Conservation (phyloP, 129 eudicot species). For the Flaveria sonorensis region DNA sequence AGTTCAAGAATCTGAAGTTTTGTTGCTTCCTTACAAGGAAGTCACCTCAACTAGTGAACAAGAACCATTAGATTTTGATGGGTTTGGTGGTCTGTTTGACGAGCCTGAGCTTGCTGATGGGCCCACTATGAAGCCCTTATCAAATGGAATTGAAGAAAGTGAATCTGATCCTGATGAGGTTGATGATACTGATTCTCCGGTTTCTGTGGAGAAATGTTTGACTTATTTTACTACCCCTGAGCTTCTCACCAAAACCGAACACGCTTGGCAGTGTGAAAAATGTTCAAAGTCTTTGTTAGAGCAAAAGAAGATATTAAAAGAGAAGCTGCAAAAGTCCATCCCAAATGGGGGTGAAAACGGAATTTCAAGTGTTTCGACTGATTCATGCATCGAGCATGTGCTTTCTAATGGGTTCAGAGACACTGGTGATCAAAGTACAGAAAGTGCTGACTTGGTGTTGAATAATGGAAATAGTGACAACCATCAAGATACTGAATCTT, state of each 20-base stretch:
- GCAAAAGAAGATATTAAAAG: conserved; percentile 38
- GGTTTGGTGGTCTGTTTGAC: conserved; percentile 73
- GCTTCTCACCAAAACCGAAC: conserved; percentile 71
- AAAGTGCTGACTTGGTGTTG: conserved; percentile 28
- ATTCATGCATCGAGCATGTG: conserved; percentile 24
- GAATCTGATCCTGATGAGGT: conserved; percentile 91
- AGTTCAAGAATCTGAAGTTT: conserved; percentile 57
- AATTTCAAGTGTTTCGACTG: conserved; percentile 28
- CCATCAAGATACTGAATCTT: conserved; percentile 34
- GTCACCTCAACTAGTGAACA: conserved; percentile 37
- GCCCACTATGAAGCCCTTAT: conserved; percentile 31
- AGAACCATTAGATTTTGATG: conserved; percentile 62
- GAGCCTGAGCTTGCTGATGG: conserved; percentile 61
- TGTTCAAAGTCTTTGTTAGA: conserved; percentile 63
- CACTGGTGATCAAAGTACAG: conserved; percentile 31
- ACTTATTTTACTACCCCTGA: conserved; percentile 77
- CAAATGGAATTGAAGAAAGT: conserved; percentile 47
- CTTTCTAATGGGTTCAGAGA: conserved; percentile 11
- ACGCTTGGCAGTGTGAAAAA: conserved; percentile 92
- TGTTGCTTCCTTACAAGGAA: conserved; percentile 60
- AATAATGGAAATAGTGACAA: conserved; percentile 33
- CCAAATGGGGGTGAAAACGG: conserved; percentile 30
- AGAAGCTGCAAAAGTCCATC: conserved; percentile 29
- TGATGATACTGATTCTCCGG: conserved; percentile 75
- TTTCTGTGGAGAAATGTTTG: conserved; percentile 84